phyloP scores from a whole-genome alignment of 495 filamentous ascomycete genomes.

The Elaphomyces granulatus region DNA sequence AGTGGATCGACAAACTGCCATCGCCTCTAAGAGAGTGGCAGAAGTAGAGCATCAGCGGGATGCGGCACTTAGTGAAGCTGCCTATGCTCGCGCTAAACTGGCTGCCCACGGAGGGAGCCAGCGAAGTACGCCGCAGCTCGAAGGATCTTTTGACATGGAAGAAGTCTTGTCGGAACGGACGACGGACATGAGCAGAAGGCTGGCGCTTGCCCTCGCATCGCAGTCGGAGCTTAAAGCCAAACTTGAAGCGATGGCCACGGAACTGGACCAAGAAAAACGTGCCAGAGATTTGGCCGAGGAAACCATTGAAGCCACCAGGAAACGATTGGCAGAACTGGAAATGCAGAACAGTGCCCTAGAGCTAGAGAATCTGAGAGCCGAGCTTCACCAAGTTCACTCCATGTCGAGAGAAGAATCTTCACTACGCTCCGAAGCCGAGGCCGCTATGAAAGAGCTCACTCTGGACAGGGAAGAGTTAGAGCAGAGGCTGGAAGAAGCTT shows the following conservation, averaged over 20 bases:
- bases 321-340: slow-evolving; percentile 70
- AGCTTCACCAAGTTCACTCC: slow-evolving; percentile 64
- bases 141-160: slow-evolving; percentile 40
- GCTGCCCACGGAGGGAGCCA: slow-evolving; percentile 68
- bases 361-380: slow-evolving; percentile 67
- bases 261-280: slow-evolving; percentile 67
- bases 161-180: slow-evolving; percentile 46
- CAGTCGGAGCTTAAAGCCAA: slow-evolving; percentile 63
- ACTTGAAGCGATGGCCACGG: slow-evolving; percentile 47
- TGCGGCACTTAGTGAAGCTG: slow-evolving; percentile 78
- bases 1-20: slow-evolving; percentile 68
- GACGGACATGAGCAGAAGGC: slow-evolving; percentile 65
- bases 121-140: slow-evolving; percentile 54
- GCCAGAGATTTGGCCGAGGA: slow-evolving; percentile 78
- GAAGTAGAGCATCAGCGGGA: slow-evolving; percentile 90
- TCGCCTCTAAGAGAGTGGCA: slow-evolving; percentile 77
- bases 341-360: slow-evolving; percentile 71
- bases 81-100: slow-evolving; percentile 85
- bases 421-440: slow-evolving; percentile 56
- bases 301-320: slow-evolving; percentile 66
- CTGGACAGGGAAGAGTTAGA: slow-evolving; percentile 75
- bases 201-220: slow-evolving; percentile 62
- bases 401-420: slow-evolving; percentile 66
- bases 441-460: slow-evolving; percentile 53
- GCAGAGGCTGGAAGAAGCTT: slow-evolving; percentile 50